Conservation (phyloP, 371 early-diverging fungal genomes). For the Mucor circinelloides region DNA sequence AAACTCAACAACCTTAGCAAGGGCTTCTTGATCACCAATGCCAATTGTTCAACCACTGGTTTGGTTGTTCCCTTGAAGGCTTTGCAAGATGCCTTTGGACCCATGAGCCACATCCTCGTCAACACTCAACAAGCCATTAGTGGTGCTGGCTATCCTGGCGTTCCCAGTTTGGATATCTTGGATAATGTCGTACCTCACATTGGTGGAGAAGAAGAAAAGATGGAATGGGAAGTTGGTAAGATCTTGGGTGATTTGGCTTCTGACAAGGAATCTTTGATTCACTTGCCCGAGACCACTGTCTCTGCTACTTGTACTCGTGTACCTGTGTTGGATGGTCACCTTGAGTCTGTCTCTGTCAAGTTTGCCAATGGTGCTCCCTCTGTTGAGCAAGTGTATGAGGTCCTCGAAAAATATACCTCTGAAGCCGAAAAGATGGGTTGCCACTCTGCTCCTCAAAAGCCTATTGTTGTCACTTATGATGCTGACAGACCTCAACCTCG, state of each 20-base stretch:
- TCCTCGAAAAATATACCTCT: slow-evolving; percentile 70
- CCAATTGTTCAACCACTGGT: slow-evolving; percentile 97
- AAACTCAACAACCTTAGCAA: slow-evolving; percentile 58
- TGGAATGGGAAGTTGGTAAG: slow-evolving; percentile 93
- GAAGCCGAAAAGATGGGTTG: slow-evolving; percentile 78
- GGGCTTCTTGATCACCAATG: slow-evolving; percentile 95
- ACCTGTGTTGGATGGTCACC: slow-evolving; percentile 95
- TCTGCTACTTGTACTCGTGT: slow-evolving; percentile 97
- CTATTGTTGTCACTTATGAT: slow-evolving; percentile 73
- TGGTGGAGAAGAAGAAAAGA: slow-evolving; percentile 96
- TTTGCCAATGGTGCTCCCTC: slow-evolving; percentile 67
- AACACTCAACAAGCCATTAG: slow-evolving; percentile 95
- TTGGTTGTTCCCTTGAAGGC: slow-evolving; percentile 92
- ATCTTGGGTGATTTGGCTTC: slow-evolving; percentile 78
- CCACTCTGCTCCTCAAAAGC: slow-evolving; percentile 79
- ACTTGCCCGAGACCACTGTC: slow-evolving; percentile 61
- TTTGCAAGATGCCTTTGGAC: slow-evolving; percentile 87
- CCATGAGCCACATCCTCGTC: slow-evolving; percentile 76
- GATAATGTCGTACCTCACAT: slow-evolving; percentile 95
- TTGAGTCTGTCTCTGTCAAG: slow-evolving; percentile 84
- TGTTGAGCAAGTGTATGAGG: slow-evolving; percentile 71
- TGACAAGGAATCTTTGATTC: slow-evolving; percentile 53
- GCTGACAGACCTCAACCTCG: slow-evolving; percentile 95
- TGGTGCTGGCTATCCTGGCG: slow-evolving; percentile 97
- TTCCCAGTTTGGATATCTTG: slow-evolving; percentile 89